These are phyloP conservation scores for Penicillium sp. DNA, from an alignment of 2,329 filamentous ascomycete species.

Conservation along the genomic window DNA sequence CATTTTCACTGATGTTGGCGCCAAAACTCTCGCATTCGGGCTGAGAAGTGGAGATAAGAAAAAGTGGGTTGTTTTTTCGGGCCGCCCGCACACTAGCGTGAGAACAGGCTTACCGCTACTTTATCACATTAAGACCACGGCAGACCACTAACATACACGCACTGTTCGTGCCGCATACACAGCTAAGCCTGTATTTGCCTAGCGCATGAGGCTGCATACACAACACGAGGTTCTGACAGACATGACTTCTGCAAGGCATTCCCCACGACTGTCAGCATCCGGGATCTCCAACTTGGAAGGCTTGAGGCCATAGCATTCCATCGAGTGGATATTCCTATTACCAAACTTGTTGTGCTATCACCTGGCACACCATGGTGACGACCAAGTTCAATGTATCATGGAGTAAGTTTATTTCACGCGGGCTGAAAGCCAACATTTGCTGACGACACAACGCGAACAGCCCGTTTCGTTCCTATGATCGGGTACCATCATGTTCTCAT, in stretches of 20 bases:
- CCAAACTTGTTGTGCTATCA: neutral
- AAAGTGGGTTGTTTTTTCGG: neutral
- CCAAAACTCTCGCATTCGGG: neutral
- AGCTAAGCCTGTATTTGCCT: neutral
- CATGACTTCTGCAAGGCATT: neutral
- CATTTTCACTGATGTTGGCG: neutral
- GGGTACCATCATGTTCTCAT: constrained; percentile 9
- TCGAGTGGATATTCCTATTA: neutral
- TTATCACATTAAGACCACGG: neutral
- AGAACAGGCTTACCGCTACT: neutral
- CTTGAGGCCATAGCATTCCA: neutral
- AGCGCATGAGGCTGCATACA: neutral
- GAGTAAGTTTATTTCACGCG: neutral
- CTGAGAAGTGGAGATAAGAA: neutral
- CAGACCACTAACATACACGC: neutral
- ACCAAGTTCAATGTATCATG: neutral
- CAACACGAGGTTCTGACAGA: neutral
- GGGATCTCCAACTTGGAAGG: neutral
- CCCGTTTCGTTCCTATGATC: neutral
- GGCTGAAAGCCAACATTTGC: neutral
- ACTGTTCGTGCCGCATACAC: neutral
- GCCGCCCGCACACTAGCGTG: neutral
- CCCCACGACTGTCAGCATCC: neutral
- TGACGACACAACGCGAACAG: neutral
- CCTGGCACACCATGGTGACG: neutral